Conservation (phyloP, 495 filamentous ascomycete species). For the Penicillium odoratum region DNA sequence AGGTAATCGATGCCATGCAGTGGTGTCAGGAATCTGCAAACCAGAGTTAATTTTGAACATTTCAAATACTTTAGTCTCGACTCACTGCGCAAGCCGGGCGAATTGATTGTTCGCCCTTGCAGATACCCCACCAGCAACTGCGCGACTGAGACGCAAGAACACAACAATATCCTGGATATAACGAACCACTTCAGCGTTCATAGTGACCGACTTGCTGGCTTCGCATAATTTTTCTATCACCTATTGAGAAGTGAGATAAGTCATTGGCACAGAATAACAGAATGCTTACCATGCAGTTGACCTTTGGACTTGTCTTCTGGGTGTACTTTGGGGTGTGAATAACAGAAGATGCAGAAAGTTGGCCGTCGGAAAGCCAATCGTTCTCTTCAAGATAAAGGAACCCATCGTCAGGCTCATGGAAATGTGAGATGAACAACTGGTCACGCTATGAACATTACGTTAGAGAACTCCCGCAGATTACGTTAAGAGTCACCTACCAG, state of each 20-base stretch:
- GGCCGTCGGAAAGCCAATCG: conserved; percentile 46
- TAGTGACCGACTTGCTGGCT: conserved; percentile 39
- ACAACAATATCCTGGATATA: conserved; percentile 84
- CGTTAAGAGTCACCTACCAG: conserved; percentile 36
- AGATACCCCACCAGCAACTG: conserved; percentile 74
- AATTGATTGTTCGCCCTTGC: conserved; percentile 78
- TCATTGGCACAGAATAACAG: neutral
- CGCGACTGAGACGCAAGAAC: conserved; percentile 84
- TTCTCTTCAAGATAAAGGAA: conserved; percentile 69
- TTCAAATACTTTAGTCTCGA: neutral
- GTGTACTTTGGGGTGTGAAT: conserved; percentile 34
- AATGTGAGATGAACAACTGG: conserved; percentile 84
- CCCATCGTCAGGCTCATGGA: conserved; percentile 71
- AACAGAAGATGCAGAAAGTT: conserved; percentile 47
- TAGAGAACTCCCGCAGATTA: neutral
- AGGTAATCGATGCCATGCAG: conserved; percentile 79
- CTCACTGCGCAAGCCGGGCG: conserved; percentile 60
- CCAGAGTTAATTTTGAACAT: neutral
- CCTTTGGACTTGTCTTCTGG: conserved; percentile 15
- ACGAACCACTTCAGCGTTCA: conserved; percentile 66
- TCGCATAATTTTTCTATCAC: conserved; percentile 43
- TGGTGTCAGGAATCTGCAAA: conserved; percentile 61
- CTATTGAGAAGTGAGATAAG: conserved; percentile 20
- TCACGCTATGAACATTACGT: conserved; percentile 58
- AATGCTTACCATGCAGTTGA: conserved; percentile 27